phyloP scores from a whole-genome alignment of 805 yeast genomes.

The Candida stauntonica region DNA sequence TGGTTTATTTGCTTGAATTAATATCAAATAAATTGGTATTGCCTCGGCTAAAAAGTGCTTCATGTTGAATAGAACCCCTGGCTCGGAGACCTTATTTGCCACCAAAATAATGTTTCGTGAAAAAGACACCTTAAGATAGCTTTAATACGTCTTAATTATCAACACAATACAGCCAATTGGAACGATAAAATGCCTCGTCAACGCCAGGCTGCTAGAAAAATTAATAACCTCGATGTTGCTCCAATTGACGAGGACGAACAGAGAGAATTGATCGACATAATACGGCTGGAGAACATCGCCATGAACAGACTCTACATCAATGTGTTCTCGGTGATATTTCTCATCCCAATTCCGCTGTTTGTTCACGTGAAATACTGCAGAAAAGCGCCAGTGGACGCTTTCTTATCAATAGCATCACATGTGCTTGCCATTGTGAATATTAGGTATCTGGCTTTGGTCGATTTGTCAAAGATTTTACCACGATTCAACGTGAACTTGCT shows the following conservation, averaged over 20 bases:
- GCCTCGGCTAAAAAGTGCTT: too few relatives aligned
- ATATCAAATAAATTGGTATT: too few relatives aligned
- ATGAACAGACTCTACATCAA: constrained; percentile 16
- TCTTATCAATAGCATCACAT: constrained; percentile 7
- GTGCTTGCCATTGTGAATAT: constrained; percentile 8
- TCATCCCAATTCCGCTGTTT: constrained; percentile 17
- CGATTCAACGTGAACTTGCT: too few relatives aligned
- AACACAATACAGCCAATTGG: neutral
- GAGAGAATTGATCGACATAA: constrained; percentile 17
- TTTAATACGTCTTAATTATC: neutral
- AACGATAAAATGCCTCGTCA: constrained; percentile 13
- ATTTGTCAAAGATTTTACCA: too few relatives aligned
- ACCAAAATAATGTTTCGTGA: neutral
- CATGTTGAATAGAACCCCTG: too few relatives aligned
- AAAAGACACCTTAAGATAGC: neutral
- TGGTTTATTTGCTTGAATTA: too few relatives aligned
- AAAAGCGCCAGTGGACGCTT: constrained; percentile 8
- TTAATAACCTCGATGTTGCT: constrained; percentile 10
- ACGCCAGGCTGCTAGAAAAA: constrained; percentile 11
- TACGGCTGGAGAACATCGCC: constrained; percentile 11
- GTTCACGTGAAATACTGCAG: constrained; percentile 14
- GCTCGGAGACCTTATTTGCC: neutral
- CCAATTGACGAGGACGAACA: constrained; percentile 21
- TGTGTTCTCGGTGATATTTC: constrained; percentile 14
- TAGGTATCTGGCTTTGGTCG: constrained; percentile 8